Evolutionary conservation across 2,329 filamentous ascomycete genomes (phyloP), one percentile per base, ranked within the genome.

Genomic region (Pseudohalonectria lignicola): DNA sequence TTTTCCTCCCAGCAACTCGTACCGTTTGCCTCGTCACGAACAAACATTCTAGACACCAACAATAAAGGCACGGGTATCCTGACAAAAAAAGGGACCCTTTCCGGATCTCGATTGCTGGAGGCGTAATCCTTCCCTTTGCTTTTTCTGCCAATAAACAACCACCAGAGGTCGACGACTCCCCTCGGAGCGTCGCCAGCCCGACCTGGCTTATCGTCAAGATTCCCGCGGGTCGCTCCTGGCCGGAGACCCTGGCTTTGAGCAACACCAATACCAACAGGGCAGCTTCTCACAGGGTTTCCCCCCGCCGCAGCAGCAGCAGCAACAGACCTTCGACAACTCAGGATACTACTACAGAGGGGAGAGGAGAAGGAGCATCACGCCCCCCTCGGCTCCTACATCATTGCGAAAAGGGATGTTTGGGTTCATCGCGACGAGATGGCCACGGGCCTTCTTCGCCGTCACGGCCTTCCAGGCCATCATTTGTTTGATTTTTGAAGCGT

Each of bases 401-500:
- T 53, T 59, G 51, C 56, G 51, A 45, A 51, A 53, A 47, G 53
- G 54, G 51, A 76, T 62, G 49, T 76, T 88, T 66, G 90, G 87
- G 55, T 76, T 83, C 49, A 81, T 93, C 50, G 84, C 79, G 55
- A 83, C 84, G 41, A 76, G 72, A 53, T 98, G 92, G 90, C 87
- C 88, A 13, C 90, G 86, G 69, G 67, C 77, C 44, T 96, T 96
- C 56, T 76, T 93, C 61, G 58, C 77, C 45, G 71, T 83, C 26
- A 79, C 85, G 26, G 60, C 81, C 33, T 45, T 84, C 41, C 92
- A 98, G 67, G 84, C 86, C 45, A 62, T 82, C 43, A 72, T 93
- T 39, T 84, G 85, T 45, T 71, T 96, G 48, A 80, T 73, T 18
- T 81, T 95, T 47, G 90, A 98, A 69, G 76, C 82, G 86, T 94